Evolutionary conservation across 768 basidiomycete genomes (phyloP).

Genomic region (Pisolithus albus): DNA sequence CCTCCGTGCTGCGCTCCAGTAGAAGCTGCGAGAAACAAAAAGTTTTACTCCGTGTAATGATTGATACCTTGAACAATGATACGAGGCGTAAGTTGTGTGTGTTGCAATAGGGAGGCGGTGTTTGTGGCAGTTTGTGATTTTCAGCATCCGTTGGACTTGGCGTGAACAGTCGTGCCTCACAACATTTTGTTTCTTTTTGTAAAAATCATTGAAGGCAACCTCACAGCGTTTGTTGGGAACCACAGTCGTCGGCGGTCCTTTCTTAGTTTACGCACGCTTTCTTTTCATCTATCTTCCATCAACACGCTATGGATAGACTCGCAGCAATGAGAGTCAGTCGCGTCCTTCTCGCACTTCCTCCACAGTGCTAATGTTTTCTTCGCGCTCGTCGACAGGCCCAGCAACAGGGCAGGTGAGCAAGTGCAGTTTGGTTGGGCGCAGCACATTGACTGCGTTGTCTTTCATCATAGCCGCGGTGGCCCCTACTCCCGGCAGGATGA

Average conservation of each 20-base stretch:
- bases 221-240: no score
- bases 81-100: neutral
- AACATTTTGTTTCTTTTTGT: no score
- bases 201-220: no score
- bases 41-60: neutral
- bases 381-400: conserved; percentile 46
- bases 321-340: conserved; percentile 72
- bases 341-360: neutral
- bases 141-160: neutral
- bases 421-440: conserved; percentile 1
- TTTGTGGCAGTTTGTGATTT: conserved; percentile 5
- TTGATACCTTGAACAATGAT: neutral
- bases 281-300: conserved; percentile 34
- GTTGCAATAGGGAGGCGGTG: neutral
- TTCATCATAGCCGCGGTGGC: conserved; percentile 38
- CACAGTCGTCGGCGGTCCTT: neutral
- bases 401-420: conserved; percentile 51
- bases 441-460: conserved; percentile 2
- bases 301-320: conserved; percentile 67
- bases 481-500: conserved; percentile 64
- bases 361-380: conserved; percentile 4
- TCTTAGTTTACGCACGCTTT: neutral
- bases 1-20: conserved; percentile 51
- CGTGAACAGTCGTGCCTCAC: no score
- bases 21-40: conserved; percentile 8